Conservation (phyloP, 306 rosid species). For the Quercus gilva region DNA sequence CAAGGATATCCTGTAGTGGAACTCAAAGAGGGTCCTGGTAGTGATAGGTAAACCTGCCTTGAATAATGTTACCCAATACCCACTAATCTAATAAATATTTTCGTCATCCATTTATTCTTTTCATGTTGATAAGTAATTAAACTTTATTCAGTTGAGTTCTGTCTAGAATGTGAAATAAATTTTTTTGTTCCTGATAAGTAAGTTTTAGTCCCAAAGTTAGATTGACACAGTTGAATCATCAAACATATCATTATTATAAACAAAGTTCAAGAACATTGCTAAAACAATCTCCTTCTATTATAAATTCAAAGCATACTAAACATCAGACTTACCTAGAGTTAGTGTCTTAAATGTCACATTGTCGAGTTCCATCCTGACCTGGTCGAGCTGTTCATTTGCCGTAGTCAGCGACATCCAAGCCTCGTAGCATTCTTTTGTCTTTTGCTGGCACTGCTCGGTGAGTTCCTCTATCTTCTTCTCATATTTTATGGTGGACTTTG, state of each 20-base stretch:
- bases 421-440: slow-evolving; percentile 82
- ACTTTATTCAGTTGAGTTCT: background rate
- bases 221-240: slow-evolving; percentile 12
- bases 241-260: background rate
- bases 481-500: slow-evolving; percentile 59
- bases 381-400: slow-evolving; percentile 62
- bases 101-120: background rate
- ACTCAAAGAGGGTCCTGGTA: slow-evolving; percentile 4
- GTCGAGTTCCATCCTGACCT: slow-evolving; percentile 74
- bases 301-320: background rate
- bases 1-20: slow-evolving; percentile 4
- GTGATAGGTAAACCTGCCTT: slow-evolving; percentile 1
- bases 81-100: background rate
- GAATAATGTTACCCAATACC: background rate
- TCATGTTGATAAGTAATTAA: background rate
- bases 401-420: slow-evolving; percentile 89
- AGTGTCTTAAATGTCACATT: slow-evolving; percentile 61
- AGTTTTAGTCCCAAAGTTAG: background rate
- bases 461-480: slow-evolving; percentile 76
- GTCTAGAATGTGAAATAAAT: background rate
- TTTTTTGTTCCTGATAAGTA: no score
- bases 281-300: background rate
- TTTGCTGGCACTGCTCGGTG: slow-evolving; percentile 55
- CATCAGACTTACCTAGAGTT: slow-evolving; percentile 46
- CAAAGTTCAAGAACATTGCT: background rate